phyloP scores from a whole-genome alignment of 257 asterid species.

The Penstemon eatonii region DNA sequence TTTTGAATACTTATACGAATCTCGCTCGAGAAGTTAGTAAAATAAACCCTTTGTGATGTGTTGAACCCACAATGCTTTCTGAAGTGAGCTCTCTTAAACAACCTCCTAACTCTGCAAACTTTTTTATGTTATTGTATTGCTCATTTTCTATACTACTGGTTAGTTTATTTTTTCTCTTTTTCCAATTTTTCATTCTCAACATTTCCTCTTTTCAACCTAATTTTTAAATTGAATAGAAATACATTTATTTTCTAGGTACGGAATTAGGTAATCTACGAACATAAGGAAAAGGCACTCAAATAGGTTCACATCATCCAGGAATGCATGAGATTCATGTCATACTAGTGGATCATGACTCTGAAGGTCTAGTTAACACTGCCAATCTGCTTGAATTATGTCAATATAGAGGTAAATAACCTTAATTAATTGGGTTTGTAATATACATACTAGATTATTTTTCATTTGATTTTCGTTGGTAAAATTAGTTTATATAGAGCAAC shows the following conservation, averaged over 20 bases:
- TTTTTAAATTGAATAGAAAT: background rate
- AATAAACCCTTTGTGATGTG: background rate
- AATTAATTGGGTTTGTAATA: background rate
- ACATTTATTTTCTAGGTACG: background rate
- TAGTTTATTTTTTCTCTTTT: background rate
- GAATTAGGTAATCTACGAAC: background rate
- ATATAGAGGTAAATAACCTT: slow-evolving; percentile 15
- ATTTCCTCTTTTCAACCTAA: background rate
- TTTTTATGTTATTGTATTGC: background rate
- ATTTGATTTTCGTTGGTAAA: background rate
- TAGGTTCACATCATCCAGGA: background rate
- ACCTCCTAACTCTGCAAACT: background rate
- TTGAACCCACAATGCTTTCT: background rate
- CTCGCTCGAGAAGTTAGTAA: no score
- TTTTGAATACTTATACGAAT: no score
- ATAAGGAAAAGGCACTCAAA: background rate
- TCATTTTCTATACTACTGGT: background rate
- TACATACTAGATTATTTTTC: background rate
- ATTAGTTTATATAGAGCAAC: no score
- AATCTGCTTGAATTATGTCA: slow-evolving; percentile 2
- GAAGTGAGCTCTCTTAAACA: background rate
- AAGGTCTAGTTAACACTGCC: background rate
- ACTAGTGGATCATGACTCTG: slow-evolving; percentile 27
- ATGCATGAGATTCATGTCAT: slow-evolving; percentile 21
- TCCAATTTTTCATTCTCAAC: background rate